A percentile compares a stretch with the other conserved stretches of the same genome.
phyloP scores from a whole-genome alignment of 805 yeast species.

The Candida sakaeoensis region DNA sequence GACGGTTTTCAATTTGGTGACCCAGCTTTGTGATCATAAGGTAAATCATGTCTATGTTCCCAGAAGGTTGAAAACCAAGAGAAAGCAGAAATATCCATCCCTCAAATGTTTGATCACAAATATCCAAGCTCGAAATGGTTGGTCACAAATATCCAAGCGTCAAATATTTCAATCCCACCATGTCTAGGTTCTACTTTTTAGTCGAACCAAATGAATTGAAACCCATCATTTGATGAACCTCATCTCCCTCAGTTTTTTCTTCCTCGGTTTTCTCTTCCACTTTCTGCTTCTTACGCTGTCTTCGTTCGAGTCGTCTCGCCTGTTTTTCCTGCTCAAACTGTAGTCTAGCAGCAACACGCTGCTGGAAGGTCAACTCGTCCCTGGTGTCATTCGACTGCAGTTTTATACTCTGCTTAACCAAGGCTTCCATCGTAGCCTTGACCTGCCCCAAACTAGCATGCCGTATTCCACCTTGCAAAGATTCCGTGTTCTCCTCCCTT shows the following conservation, averaged over 20 bases:
- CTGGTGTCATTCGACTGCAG: constrained; percentile 7
- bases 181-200: too few species aligned
- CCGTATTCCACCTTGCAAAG: constrained; percentile 32
- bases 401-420: constrained; percentile 20
- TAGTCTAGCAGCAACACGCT: constrained; percentile 38
- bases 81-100: too few species aligned
- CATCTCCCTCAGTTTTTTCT: constrained; percentile 14
- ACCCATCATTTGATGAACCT: constrained; percentile 50
- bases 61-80: too few species aligned
- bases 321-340: constrained; percentile 34
- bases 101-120: too few species aligned
- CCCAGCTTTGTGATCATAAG: too few species aligned
- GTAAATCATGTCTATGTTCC: too few species aligned
- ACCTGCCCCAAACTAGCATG: constrained; percentile 36
- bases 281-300: constrained; percentile 10
- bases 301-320: constrained; percentile 20
- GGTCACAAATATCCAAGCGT: too few species aligned
- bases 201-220: constrained; percentile 53
- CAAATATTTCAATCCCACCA: too few species aligned
- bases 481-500: constrained; percentile 15
- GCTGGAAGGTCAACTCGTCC: constrained; percentile 28
- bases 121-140: too few species aligned
- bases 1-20: too few species aligned
- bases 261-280: constrained; percentile 13
- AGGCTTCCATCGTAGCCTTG: constrained; percentile 22